A percentile compares a stretch with the other conserved stretches of the same genome.
Evolutionary conservation across 2,329 filamentous ascomycete genomes (phyloP).

Genomic region (Epichloe amarillans): DNA sequence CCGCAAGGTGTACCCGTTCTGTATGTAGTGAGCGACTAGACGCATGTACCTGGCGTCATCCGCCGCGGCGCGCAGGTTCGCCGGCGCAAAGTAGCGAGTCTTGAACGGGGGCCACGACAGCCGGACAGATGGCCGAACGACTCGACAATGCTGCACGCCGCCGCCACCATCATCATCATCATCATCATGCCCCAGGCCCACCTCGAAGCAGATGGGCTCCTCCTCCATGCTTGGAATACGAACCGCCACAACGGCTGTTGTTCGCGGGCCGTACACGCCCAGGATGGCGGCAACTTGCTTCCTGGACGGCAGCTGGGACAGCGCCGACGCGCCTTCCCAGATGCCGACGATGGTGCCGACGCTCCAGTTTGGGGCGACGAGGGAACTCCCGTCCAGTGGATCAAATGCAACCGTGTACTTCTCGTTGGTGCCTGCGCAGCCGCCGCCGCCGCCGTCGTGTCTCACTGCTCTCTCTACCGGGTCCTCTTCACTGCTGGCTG

Average conservation of each 20-base stretch:
- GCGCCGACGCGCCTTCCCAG: slow-evolving; percentile 37
- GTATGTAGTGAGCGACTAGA: slow-evolving; percentile 36
- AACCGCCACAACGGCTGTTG: slow-evolving; percentile 41
- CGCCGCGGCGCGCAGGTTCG: slow-evolving; percentile 44
- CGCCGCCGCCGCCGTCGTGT: too few species aligned
- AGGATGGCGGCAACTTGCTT: slow-evolving; percentile 36
- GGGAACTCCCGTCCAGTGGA: slow-evolving; percentile 49
- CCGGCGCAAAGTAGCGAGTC: slow-evolving; percentile 48
- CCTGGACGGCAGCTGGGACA: slow-evolving; percentile 24
- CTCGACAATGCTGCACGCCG: too few species aligned
- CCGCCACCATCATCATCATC: too few species aligned
- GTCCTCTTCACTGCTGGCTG: slow-evolving; percentile 48
- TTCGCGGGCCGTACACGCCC: slow-evolving; percentile 41
- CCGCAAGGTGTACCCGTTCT: slow-evolving; percentile 42
- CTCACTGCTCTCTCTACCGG: slow-evolving; percentile 30
- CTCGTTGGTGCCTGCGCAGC: too few species aligned
- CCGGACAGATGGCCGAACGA: too few species aligned
- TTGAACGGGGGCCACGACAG: slow-evolving; percentile 20
- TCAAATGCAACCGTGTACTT: slow-evolving; percentile 48
- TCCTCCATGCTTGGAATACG: slow-evolving; percentile 26
- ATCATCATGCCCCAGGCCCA: slow-evolving; percentile 21
- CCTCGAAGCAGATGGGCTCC: slow-evolving; percentile 34
- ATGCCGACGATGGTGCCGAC: slow-evolving; percentile 47
- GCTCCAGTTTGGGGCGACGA: slow-evolving; percentile 44
- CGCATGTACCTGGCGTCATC: slow-evolving; percentile 34